Base-by-base conservation (phyloP, 2,329 filamentous ascomycete species). In the Blastomyces emzantsi region DNA sequence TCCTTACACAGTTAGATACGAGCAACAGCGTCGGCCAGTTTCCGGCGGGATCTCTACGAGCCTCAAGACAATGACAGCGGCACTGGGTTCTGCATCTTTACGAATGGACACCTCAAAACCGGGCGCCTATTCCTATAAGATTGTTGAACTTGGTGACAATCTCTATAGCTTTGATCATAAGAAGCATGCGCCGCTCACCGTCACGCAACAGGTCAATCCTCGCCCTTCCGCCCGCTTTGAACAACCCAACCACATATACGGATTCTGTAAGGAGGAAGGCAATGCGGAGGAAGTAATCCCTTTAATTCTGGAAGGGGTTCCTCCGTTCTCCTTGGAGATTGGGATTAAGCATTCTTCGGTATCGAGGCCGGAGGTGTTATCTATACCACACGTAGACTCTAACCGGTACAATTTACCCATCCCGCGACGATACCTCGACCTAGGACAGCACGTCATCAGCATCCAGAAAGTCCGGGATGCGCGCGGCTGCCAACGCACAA, bases 341-440 rank as follows among this genome's bases (percentile, higher is more conserved):
- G 92, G 93, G 71, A 90, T 99, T 76, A 96, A 92, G 78, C 93
- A 97, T 71, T 89, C 95, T 72, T 88, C 90, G 62, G 89, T 87
- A 33, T 85, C 86, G 11, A 87, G 88, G 66, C 87, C 92, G 0
- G 92, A 97, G 73, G 85, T 89, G 25, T 88, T 95, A 73, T 86
- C 87, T 60, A 87, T 97, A 67, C 85, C 90, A 11, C 88, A 91
- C 67, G 92, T 99, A 70, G 83, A 85, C 64, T 83, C 85, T 33
- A 88, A 87, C 72, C 82, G 82, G 47, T 91, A 92, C 74, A 85
- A 88, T 62, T 87, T 99, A 70, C 86, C 87, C 64, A 91, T 99
- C 65, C 93, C 94, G 52, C 88, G 92, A 64, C 85, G 89, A 65
- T 86, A 91, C 70, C 84, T 99, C 54, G 90, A 91, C 60, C 84